Evolutionary conservation across 2,329 filamentous ascomycete genomes (phyloP).

Genomic region (Fusarium cyanostomum): DNA sequence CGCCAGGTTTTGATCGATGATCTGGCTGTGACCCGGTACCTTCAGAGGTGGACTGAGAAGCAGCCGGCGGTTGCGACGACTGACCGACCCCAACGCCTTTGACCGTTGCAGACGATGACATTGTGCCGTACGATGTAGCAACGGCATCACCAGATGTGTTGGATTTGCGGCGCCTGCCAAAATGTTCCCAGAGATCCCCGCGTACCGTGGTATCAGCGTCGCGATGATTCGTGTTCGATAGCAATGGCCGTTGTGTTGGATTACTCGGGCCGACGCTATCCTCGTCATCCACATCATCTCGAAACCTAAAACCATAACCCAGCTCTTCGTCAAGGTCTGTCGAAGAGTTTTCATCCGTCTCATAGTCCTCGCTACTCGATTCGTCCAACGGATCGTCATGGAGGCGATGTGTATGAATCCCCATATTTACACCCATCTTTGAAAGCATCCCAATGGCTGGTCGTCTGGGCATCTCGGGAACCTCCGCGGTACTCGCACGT

Average conservation of each 20-base stretch:
- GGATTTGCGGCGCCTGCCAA: conserved; percentile 24
- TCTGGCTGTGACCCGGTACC: neutral
- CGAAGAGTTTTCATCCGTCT: conserved; percentile 46
- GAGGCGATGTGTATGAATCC: conserved; percentile 80
- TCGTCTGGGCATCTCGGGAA: conserved; percentile 70
- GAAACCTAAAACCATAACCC: conserved; percentile 28
- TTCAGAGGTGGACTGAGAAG: conserved; percentile 20
- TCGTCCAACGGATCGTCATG: conserved; percentile 67
- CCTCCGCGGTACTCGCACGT: conserved; percentile 63
- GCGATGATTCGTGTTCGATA: conserved; percentile 22
- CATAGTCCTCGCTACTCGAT: conserved; percentile 45
- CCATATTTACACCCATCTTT: conserved; percentile 72
- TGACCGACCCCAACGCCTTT: conserved; percentile 17
- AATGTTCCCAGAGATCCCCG: conserved; percentile 25
- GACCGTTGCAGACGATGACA: conserved; percentile 42
- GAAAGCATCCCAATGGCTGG: conserved; percentile 62
- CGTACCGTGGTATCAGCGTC: conserved; percentile 12
- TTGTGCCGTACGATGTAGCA: conserved; percentile 47
- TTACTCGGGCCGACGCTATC: conserved; percentile 27
- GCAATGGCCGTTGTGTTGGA: conserved; percentile 34
- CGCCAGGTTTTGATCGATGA: neutral
- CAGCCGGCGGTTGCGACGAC: conserved; percentile 11
- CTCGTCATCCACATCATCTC: conserved; percentile 46
- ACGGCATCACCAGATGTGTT: conserved; percentile 13
- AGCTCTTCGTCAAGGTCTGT: conserved; percentile 46